Conservation (phyloP, 2,329 filamentous ascomycete species). For the Ceratocystis albifundus region DNA sequence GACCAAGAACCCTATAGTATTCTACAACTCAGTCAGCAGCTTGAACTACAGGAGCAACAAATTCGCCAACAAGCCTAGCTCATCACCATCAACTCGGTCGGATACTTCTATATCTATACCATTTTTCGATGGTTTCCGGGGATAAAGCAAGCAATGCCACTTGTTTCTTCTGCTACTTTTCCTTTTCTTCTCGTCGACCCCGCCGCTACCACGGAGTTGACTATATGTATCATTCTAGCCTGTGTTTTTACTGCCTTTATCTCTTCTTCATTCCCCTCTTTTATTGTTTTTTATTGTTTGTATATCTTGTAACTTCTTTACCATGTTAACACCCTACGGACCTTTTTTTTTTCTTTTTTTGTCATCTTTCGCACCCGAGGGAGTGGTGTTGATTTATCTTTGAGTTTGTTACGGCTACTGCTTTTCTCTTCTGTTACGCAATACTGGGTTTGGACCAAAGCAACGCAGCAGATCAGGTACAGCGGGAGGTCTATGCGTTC, state of each 20-base stretch:
- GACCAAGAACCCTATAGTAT: background rate
- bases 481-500: no score
- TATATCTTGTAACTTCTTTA: background rate
- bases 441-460: no score
- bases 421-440: no score
- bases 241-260: background rate
- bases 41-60: background rate
- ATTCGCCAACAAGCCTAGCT: background rate
- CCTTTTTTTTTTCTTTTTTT: background rate
- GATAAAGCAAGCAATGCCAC: background rate
- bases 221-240: no score
- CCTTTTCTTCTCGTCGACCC: no score
- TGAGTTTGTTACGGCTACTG: background rate
- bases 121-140: background rate
- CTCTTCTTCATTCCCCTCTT: background rate
- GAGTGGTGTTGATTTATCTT: background rate
- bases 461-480: no score
- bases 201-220: no score
- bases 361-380: background rate
- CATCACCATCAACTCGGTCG: background rate
- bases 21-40: background rate
- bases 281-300: background rate
- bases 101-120: background rate
- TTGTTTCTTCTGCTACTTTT: no score
- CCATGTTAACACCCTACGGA: no score